Conservation (phyloP, 306 rosid genomes). For the Myrica gale region DNA sequence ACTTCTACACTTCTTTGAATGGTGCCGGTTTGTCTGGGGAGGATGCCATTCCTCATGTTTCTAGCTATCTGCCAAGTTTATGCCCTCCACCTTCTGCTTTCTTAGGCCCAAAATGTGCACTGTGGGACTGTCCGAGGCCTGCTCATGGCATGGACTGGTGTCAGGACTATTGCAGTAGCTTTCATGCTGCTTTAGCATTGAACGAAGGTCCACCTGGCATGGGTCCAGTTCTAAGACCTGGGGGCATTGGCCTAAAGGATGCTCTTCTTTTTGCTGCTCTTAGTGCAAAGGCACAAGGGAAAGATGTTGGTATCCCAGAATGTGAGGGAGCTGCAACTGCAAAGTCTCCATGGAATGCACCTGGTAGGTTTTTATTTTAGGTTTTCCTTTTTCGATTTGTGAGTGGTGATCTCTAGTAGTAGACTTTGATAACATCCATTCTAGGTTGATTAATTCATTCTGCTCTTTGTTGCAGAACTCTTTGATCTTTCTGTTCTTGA, state of each 20-base stretch:
- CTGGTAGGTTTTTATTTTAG: slow-evolving; percentile 53
- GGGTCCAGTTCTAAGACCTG: slow-evolving; percentile 93
- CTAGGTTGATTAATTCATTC: slow-evolving; percentile 8
- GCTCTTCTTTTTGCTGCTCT: slow-evolving; percentile 86
- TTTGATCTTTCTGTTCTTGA: slow-evolving; percentile 88
- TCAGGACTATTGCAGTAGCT: slow-evolving; percentile 91
- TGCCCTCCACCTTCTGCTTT: slow-evolving; percentile 97
- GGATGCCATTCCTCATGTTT: slow-evolving; percentile 56
- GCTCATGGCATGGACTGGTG: slow-evolving; percentile 87
- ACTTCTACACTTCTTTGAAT: slow-evolving; percentile 52
- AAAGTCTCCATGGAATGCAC: slow-evolving; percentile 99
- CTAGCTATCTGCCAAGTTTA: slow-evolving; percentile 77
- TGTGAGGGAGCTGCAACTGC: slow-evolving; percentile 99
- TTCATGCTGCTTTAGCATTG: slow-evolving; percentile 85
- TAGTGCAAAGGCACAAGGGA: slow-evolving; percentile 82
- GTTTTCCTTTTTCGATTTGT: slow-evolving; percentile 19
- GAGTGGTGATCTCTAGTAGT: not conserved
- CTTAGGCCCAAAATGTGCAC: slow-evolving; percentile 95
- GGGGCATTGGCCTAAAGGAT: slow-evolving; percentile 94
- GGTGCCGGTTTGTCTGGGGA: slow-evolving; percentile 54
- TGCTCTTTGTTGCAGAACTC: slow-evolving; percentile 58
- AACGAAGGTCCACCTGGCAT: slow-evolving; percentile 98
- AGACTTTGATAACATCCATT: slow-evolving; percentile 9
- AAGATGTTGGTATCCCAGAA: slow-evolving; percentile 93
- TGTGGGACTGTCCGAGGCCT: slow-evolving; percentile 99